A percentile compares a stretch with the other conserved stretches of the same genome.
These are phyloP conservation scores for Rhodotorula sp. DNA, from an alignment of 1,284 basidiomycete species.

Conservation along the genomic window DNA sequence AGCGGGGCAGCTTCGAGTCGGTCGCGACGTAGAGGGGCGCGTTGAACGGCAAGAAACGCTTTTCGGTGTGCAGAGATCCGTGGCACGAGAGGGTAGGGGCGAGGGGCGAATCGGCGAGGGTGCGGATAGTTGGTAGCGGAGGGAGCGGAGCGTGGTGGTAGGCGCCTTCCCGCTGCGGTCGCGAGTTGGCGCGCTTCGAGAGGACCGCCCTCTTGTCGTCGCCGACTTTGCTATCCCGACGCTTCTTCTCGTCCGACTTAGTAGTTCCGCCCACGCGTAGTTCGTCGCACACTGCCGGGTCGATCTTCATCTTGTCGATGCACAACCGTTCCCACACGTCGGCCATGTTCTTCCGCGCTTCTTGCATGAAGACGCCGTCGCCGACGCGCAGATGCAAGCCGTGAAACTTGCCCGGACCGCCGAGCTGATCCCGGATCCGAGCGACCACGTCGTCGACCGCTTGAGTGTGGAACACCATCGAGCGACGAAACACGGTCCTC, in stretches of 20 bases:
- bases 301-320: constrained; percentile 39
- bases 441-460: constrained; percentile 43
- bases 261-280: constrained; percentile 7
- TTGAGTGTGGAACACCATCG: constrained; percentile 43
- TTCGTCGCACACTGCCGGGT: constrained; percentile 24
- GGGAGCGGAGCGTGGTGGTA: constrained; percentile 38
- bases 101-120: constrained; percentile 34
- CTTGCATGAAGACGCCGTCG: constrained; percentile 61
- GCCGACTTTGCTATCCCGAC: not conserved
- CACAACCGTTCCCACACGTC: constrained; percentile 40
- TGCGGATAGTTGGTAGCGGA: constrained; percentile 17
- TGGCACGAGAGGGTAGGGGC: constrained; percentile 41
- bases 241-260: not conserved
- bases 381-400: constrained; percentile 66
- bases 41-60: constrained; percentile 55
- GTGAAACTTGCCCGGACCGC: constrained; percentile 56
- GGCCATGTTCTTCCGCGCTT: constrained; percentile 47
- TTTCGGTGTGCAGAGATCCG: constrained; percentile 36
- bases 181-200: constrained; percentile 31
- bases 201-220: not conserved
- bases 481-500: constrained; percentile 35
- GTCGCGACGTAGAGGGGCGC: constrained; percentile 69
- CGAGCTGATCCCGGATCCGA: constrained; percentile 50
- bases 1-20: constrained; percentile 53
- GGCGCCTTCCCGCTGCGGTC: constrained; percentile 36